Evolutionary conservation across 2,329 filamentous ascomycete genomes (phyloP), one percentile per base, ranked within the genome.

Genomic region (Hymenoscyphus fructigenus): DNA sequence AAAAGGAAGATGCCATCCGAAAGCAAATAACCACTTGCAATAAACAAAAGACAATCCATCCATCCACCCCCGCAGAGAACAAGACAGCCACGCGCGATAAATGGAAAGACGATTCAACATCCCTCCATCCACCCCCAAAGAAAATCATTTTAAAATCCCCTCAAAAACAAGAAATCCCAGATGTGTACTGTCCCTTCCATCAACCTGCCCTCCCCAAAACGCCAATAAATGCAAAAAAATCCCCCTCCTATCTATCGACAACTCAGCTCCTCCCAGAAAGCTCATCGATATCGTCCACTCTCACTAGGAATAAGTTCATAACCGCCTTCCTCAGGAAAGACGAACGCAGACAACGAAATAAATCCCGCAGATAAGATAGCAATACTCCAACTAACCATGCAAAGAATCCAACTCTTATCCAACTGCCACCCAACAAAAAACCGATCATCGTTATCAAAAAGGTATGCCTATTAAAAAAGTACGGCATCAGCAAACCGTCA

Each of bases 371-470:
- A 78, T 10, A 87, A 65, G 2, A 86, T 75, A 28, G 83, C 83
- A 1, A 88, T 75, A 28, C 78, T 76, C 58, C 82, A 86, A 66
- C 85, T 87, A 28, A 82, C 76, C 5, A 83, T 84, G 73, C 86
- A 87, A 62, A 96, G 84, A 36, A 90, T 85, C 86, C 91, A 97
- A 0, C 91, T 91, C 62, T 85, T 86, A 73, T 91, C 93, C 62
- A 97, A 83, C 65, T 83, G 82, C 91, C 92, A 97, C 66, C 92
- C 93, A 20, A 90, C 84, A 73, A 89, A 88, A 76, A 97, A 97
- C 71, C 91, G 88, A 59, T 90, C 86, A 76, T 97, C 91, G 74
- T 94, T 84, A 70, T 96, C 89, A 76, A 88, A 93, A 20, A 96
- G 83, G 75, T 92, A 95, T 20, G 91, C 88, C 92, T 96, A 70